Evolutionary conservation across 2,329 filamentous ascomycete genomes (phyloP), one percentile per base, ranked within the genome.

Genomic region (Trichoderma guizhouense): DNA sequence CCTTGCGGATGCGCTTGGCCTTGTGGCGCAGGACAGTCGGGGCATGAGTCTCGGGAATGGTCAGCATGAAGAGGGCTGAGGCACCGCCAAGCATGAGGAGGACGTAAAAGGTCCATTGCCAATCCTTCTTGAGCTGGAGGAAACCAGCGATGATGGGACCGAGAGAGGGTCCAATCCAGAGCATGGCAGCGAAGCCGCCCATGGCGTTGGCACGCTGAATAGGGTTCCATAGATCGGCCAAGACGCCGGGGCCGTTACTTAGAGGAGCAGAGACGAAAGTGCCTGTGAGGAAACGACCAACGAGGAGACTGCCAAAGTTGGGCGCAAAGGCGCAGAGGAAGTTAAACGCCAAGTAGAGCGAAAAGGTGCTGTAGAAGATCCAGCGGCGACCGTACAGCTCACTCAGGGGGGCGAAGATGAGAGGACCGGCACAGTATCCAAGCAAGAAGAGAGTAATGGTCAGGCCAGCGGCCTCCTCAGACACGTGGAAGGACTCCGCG

Each of bases 71-170:
- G 7, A 84, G 2, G 4, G 77, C 77, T 0, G 83, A 82, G 7
- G 76, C 74, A 1, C 76, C 83, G 4, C 80, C 84, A 0, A 87
- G 74, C 80, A 82, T 84, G 7, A 87, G 76, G 18, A 85, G 75
- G 2, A 85, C 82, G 71, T 86, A 86, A 75, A 87, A 86, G 32
- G 79, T 82, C 87, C 87, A 89, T 26, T 83, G 77, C 88, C 87
- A 89, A 73, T 83, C 78, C 73, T 87, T 82, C 36, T 84, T 87
- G 7, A 90, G 77, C 75, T 90, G 78, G 1, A 90, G 78, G 74
- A 90, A 90, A 5, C 88, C 89, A 1, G 82, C 82, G 21, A 89
- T 74, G 28, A 90, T 83, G 1, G 88, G 87, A 0, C 86, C 87
- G 0, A 88, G 78, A 0, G 86, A 83, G 0, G 86, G 87, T 0